Evolutionary conservation across 257 asterid genomes (phyloP).

Genomic region (Fraxinus americana): DNA sequence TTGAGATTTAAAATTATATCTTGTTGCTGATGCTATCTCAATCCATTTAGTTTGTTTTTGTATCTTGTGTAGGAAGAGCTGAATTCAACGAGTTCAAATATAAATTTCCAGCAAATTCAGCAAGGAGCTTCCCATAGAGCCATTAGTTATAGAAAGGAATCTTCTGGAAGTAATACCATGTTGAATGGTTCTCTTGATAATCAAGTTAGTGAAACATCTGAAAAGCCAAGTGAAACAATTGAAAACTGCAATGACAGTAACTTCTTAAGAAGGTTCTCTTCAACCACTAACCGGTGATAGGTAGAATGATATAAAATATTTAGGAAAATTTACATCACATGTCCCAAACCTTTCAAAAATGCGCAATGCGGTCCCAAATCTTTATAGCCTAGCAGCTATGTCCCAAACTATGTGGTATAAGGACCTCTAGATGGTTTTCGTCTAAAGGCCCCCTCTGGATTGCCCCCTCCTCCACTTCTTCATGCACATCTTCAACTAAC

Average conservation of each 20-base stretch:
- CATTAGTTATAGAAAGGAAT: slow-evolving; percentile 35
- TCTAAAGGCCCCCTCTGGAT: too few species aligned
- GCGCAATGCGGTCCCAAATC: too few species aligned
- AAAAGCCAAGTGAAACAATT: slow-evolving; percentile 46
- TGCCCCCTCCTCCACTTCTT: too few species aligned
- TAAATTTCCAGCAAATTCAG: slow-evolving; percentile 37
- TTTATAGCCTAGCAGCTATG: too few species aligned
- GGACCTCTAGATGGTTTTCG: too few species aligned
- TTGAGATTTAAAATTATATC: not conserved
- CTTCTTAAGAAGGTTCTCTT: slow-evolving; percentile 77
- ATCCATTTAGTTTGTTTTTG: not conserved
- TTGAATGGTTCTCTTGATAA: slow-evolving; percentile 36
- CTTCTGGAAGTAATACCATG: slow-evolving; percentile 32
- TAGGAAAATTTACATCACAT: not conserved
- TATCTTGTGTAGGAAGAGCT: slow-evolving; percentile 54
- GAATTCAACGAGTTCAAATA: slow-evolving; percentile 35
- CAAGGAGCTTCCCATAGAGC: slow-evolving; percentile 36
- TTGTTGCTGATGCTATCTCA: not conserved
- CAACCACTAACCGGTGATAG: slow-evolving; percentile 21
- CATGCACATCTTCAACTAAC: too few species aligned
- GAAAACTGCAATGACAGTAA: slow-evolving; percentile 46
- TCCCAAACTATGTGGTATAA: too few species aligned
- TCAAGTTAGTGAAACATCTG: slow-evolving; percentile 40
- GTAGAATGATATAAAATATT: slow-evolving; percentile 12
- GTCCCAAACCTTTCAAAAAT: too few species aligned